These are phyloP conservation scores for Penicillium flavigenum DNA, from an alignment of 495 filamentous ascomycete genomes.

Conservation along the genomic window DNA sequence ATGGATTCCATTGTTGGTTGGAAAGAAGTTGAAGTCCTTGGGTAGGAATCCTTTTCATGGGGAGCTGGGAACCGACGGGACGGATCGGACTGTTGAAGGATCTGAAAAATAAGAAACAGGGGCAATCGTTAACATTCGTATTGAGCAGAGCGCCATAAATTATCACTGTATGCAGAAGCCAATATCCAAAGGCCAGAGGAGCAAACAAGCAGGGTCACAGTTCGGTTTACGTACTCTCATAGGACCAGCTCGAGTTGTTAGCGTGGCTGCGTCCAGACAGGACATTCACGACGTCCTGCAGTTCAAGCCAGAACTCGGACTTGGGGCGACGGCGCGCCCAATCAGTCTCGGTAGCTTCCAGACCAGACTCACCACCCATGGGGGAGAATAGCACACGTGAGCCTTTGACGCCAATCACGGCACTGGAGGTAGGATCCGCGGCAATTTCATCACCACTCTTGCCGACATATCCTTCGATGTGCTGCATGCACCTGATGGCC, in stretches of 20 bases:
- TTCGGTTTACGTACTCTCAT: conserved; percentile 35
- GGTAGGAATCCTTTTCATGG: conserved; percentile 21
- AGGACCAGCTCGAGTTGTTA: conserved; percentile 28
- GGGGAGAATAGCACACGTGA: conserved; percentile 83
- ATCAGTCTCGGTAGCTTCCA: conserved; percentile 85
- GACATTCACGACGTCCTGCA: conserved; percentile 81
- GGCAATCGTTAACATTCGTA: conserved; percentile 21
- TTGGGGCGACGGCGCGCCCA: conserved; percentile 87
- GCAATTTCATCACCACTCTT: conserved; percentile 66
- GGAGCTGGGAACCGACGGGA: conserved; percentile 24
- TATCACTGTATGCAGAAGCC: neutral
- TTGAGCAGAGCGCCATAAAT: neutral
- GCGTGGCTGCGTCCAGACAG: conserved; percentile 66
- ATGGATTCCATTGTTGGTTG: conserved; percentile 4
- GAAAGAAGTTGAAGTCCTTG: conserved; percentile 10
- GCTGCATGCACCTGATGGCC: conserved; percentile 86
- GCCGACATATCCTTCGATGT: conserved; percentile 74
- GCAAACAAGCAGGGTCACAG: conserved; percentile 12
- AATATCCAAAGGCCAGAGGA: conserved; percentile 1
- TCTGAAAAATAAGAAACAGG: conserved; percentile 16
- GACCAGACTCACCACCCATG: conserved; percentile 60
- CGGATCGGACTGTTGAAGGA: conserved; percentile 21
- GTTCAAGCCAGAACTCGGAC: conserved; percentile 77
- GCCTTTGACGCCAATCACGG: conserved; percentile 90
- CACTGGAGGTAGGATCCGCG: conserved; percentile 64